These are phyloP conservation scores for Castanea mollissima DNA, from an alignment of 306 rosid genomes.

Conservation along the genomic window DNA sequence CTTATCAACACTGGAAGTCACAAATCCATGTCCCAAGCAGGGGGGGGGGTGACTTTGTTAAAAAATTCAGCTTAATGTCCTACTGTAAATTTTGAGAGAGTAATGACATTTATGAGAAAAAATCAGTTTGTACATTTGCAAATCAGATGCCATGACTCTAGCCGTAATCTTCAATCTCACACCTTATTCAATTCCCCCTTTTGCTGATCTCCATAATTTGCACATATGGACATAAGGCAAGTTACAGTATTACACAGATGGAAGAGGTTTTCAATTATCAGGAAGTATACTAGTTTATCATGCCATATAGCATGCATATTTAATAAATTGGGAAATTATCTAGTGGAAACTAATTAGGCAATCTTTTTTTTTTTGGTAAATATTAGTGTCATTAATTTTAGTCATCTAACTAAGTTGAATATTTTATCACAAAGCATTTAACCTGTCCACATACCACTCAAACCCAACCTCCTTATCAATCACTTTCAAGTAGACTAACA, in stretches of 20 bases:
- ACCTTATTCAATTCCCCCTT: too few relatives aligned
- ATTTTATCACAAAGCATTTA: neutral
- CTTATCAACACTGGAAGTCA: too few relatives aligned
- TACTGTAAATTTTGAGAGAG: too few relatives aligned
- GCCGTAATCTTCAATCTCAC: neutral
- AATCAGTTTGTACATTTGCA: too few relatives aligned
- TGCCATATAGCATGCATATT: neutral
- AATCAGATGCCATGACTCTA: too few relatives aligned
- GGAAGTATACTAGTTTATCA: neutral
- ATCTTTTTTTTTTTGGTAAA: neutral
- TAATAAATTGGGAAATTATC: neutral
- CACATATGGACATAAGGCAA: neutral
- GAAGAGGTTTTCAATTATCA: neutral
- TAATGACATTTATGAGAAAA: too few relatives aligned
- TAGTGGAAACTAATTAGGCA: neutral
- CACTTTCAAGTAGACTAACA: too few relatives aligned
- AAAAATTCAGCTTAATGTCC: too few relatives aligned
- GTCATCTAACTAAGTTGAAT: neutral
- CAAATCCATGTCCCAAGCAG: too few relatives aligned
- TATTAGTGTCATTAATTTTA: too few relatives aligned
- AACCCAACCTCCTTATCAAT: neutral
- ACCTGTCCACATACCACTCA: neutral
- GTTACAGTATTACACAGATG: neutral
- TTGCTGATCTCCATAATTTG: too few relatives aligned
- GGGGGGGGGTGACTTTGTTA: too few relatives aligned